These are phyloP conservation scores for Nissolia schottii DNA, from an alignment of 306 rosid genomes.

Conservation along the genomic window DNA sequence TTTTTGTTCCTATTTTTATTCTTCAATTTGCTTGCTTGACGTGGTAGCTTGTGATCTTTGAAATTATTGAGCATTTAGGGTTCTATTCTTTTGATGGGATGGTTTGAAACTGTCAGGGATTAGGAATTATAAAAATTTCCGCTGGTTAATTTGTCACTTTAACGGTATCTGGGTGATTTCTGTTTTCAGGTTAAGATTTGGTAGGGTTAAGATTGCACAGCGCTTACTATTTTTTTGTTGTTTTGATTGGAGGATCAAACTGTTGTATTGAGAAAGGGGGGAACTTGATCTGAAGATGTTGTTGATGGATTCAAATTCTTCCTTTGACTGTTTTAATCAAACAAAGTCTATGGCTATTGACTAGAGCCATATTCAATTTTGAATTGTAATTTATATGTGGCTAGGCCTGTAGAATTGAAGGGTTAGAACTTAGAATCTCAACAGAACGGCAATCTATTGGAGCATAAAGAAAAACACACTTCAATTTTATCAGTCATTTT, in stretches of 20 bases:
- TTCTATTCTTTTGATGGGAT: conserved; percentile 8
- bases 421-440: not conserved
- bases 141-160: not conserved
- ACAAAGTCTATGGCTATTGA: not conserved
- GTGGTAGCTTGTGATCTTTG: not conserved
- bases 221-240: not conserved
- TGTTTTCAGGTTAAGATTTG: not conserved
- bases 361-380: not conserved
- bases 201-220: not conserved
- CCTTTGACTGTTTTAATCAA: not conserved
- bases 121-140: not conserved
- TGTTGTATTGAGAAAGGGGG: too few relatives aligned
- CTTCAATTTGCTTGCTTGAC: not conserved
- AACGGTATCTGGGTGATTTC: not conserved
- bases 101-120: not conserved
- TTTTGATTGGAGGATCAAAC: not conserved
- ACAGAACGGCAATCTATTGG: not conserved
- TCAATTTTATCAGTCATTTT: not conserved
- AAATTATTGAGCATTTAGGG: not conserved
- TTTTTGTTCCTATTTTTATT: not conserved
- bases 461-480: not conserved
- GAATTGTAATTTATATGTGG: not conserved
- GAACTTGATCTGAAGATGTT: not conserved
- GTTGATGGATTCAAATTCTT: not conserved
- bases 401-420: too few relatives aligned